Percentiles rank a stretch among this genome's conserved stretches.
phyloP scores from a whole-genome alignment of 2,329 filamentous ascomycete species.

The Thielaviopsis euricoi region DNA sequence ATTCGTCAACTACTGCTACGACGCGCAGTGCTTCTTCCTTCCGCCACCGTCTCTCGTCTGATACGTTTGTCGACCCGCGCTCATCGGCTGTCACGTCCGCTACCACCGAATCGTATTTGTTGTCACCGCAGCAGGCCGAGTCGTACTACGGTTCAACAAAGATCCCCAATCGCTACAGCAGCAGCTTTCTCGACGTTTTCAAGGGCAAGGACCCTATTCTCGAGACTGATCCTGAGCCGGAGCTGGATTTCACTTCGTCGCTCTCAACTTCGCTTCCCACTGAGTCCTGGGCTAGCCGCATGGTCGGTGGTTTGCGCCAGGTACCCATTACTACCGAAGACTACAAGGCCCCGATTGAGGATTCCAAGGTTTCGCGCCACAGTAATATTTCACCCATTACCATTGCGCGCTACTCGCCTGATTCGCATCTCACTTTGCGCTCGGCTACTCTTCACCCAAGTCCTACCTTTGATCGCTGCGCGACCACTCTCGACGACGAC shows the following conservation, averaged over 20 bases:
- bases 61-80: slow-evolving; percentile 4
- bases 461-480: slow-evolving; percentile 18
- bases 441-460: slow-evolving; percentile 14
- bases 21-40: slow-evolving; percentile 7
- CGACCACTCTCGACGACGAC: slow-evolving; percentile 12
- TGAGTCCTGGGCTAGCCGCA: slow-evolving; percentile 31
- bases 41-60: slow-evolving; percentile 6
- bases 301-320: slow-evolving; percentile 38
- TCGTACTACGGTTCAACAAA: not conserved
- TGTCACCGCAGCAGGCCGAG: slow-evolving; percentile 7
- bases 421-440: slow-evolving; percentile 14
- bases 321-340: slow-evolving; percentile 25
- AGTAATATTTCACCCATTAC: slow-evolving; percentile 5
- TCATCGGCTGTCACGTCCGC: not conserved
- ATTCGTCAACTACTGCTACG: slow-evolving; percentile 4
- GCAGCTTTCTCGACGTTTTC: not conserved
- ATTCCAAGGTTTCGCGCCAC: slow-evolving; percentile 8
- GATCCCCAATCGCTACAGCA: not conserved
- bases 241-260: slow-evolving; percentile 16
- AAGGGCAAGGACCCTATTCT: not conserved
- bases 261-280: slow-evolving; percentile 16
- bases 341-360: slow-evolving; percentile 2
- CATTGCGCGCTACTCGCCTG: slow-evolving; percentile 14
- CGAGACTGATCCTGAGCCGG: slow-evolving; percentile 2
- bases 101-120: slow-evolving; percentile 1